Evolutionary conservation across 176 grass and related monocot species (phyloP).

Genomic region (Eragrostis nindensis): DNA sequence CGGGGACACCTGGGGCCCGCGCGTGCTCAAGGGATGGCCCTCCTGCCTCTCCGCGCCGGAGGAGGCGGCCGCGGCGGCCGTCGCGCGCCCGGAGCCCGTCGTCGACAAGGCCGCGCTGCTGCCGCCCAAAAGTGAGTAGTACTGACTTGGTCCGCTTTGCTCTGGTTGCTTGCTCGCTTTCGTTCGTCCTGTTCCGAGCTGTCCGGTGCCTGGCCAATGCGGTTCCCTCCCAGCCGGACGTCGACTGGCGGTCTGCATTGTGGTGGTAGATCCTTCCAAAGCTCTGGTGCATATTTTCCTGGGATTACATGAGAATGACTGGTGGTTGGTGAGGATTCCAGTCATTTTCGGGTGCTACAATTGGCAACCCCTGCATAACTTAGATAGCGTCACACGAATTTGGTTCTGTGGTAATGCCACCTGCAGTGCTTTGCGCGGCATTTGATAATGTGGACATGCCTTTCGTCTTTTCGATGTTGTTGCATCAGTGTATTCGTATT

Average conservation of each 20-base stretch:
- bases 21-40: constrained; percentile 77
- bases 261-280: constrained; percentile 31
- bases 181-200: constrained; percentile 9
- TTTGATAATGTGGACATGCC: neutral
- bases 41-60: constrained; percentile 65
- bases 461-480: neutral
- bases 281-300: neutral
- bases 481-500: neutral
- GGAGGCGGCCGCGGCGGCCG: neutral
- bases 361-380: neutral
- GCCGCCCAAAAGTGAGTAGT: constrained; percentile 78
- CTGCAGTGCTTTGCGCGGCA: neutral
- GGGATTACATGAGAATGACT: constrained; percentile 14
- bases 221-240: constrained; percentile 37
- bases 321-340: constrained; percentile 33
- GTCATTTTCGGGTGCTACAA: constrained; percentile 7
- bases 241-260: constrained; percentile 44
- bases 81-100: constrained; percentile 19
- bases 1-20: constrained; percentile 70
- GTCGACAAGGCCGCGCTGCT: constrained; percentile 54
- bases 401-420: neutral
- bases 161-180: constrained; percentile 31
- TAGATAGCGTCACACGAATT: neutral
- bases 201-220: neutral
- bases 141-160: neutral